phyloP scores from a whole-genome alignment of 768 basidiomycete genomes.

The Termitomyces titanicus region DNA sequence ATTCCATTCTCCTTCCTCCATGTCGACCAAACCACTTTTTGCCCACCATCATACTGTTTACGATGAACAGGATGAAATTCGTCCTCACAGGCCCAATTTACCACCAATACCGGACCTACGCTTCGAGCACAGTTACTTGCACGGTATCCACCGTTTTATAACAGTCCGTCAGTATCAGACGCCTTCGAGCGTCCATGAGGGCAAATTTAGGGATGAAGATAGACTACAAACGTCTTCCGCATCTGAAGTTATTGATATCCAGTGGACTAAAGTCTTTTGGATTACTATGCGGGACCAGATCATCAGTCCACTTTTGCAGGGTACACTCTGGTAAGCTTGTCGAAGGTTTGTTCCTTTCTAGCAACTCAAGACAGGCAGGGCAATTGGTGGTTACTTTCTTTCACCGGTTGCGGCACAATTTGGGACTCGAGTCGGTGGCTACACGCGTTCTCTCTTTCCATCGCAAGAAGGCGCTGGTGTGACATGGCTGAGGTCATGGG shows the following conservation, averaged over 20 bases:
- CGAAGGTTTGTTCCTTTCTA: background rate
- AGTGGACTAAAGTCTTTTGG: constrained; percentile 60
- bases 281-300: constrained; percentile 68
- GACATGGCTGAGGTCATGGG: constrained; percentile 38
- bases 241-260: constrained; percentile 37
- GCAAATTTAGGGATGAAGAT: constrained; percentile 7
- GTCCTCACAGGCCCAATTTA: constrained; percentile 33
- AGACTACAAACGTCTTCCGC: constrained; percentile 6
- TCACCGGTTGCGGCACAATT: constrained; percentile 34
- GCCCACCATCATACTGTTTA: constrained; percentile 14
- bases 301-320: constrained; percentile 64
- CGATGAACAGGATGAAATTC: constrained; percentile 7
- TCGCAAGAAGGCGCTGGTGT: constrained; percentile 37
- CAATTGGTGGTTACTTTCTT: constrained; percentile 41
- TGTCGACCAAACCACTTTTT: constrained; percentile 11
- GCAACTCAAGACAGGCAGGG: constrained; percentile 27
- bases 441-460: constrained; percentile 23
- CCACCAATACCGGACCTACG: constrained; percentile 70
- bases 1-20: background rate
- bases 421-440: constrained; percentile 30
- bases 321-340: constrained; percentile 55
- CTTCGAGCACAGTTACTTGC: constrained; percentile 70
- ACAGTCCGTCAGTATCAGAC: constrained; percentile 28
- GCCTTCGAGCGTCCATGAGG: constrained; percentile 7
- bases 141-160: constrained; percentile 52